These are phyloP conservation scores for Pythium periplocum DNA, from an alignment of 352 stramenopile genomes.

Conservation along the genomic window DNA sequence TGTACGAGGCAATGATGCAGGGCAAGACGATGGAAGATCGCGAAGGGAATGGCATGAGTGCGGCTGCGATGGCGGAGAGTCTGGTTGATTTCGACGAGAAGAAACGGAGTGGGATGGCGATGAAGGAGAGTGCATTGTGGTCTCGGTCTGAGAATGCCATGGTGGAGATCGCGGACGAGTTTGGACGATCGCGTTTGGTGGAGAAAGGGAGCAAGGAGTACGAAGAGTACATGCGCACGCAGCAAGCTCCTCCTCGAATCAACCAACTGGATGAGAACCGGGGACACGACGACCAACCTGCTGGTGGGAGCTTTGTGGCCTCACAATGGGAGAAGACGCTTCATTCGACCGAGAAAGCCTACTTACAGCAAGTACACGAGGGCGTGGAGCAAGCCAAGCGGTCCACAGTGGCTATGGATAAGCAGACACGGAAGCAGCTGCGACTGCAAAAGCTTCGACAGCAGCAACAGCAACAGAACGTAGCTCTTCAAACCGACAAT, in stretches of 20 bases:
- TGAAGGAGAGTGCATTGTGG: background rate
- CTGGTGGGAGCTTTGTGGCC: constrained; percentile 55
- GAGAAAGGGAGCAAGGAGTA: constrained; percentile 31
- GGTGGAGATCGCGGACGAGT: constrained; percentile 52
- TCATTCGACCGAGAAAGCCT: constrained; percentile 52
- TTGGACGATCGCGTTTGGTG: constrained; percentile 48
- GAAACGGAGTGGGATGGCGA: constrained; percentile 2
- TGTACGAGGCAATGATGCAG: constrained; percentile 71
- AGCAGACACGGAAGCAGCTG: constrained; percentile 53
- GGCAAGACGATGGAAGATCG: constrained; percentile 10
- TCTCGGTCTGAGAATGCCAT: constrained; percentile 2
- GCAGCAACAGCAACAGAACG: constrained; percentile 21
- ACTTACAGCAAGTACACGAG: constrained; percentile 64
- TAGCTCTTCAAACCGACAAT: background rate
- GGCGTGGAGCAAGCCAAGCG: constrained; percentile 39
- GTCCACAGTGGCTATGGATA: constrained; percentile 17
- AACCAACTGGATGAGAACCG: background rate
- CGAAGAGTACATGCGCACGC: constrained; percentile 11
- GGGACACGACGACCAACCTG: background rate
- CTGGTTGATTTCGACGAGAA: constrained; percentile 54
- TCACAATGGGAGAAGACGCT: constrained; percentile 81
- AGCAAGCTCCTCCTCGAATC: constrained; percentile 7
- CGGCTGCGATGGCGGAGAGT: constrained; percentile 32
- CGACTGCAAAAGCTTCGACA: constrained; percentile 56
- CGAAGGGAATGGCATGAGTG: constrained; percentile 4